These are phyloP conservation scores for Neofusicoccum cordaticola DNA, from an alignment of 2,329 filamentous ascomycete genomes.

Conservation along the genomic window DNA sequence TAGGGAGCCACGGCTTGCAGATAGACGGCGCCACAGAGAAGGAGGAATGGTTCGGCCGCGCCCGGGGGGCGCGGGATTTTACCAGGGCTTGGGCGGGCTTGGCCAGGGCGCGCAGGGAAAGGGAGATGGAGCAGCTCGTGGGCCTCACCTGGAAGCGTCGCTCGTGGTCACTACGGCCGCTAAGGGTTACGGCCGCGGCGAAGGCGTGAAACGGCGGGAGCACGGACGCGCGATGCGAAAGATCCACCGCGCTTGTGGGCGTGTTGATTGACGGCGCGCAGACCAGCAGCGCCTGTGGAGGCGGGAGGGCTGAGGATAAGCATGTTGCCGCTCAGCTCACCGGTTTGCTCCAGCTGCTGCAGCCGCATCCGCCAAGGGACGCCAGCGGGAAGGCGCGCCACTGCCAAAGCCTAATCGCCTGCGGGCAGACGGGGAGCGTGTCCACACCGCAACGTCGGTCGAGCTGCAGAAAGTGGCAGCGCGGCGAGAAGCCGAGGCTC, in stretches of 20 bases:
- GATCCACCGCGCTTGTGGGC: not conserved
- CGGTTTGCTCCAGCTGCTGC: not conserved
- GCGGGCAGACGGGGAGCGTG: too few species aligned
- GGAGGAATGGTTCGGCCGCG: not conserved
- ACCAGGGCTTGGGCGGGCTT: not conserved
- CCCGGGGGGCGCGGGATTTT: not conserved
- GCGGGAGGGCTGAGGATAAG: not conserved
- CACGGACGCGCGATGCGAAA: not conserved
- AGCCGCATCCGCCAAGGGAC: too few species aligned
- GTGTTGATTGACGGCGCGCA: not conserved
- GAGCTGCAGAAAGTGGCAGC: constrained; percentile 4
- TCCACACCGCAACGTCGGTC: not conserved
- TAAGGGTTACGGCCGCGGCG: constrained; percentile 12
- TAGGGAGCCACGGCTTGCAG: not conserved
- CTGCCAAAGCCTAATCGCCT: not conserved
- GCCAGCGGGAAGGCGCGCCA: too few species aligned
- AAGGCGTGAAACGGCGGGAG: not conserved
- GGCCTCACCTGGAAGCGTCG: not conserved
- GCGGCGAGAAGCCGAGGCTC: not conserved
- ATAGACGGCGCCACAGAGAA: constrained; percentile 2
- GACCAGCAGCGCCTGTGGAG: not conserved
- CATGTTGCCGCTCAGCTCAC: not conserved
- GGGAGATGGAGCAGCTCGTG: not conserved
- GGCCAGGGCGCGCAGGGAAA: not conserved
- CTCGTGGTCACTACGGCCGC: not conserved